Percentiles rank a stretch among this genome's conserved stretches.
Evolutionary conservation across 306 rosid species (phyloP).

Genomic region (Casuarina cunninghamiana): DNA sequence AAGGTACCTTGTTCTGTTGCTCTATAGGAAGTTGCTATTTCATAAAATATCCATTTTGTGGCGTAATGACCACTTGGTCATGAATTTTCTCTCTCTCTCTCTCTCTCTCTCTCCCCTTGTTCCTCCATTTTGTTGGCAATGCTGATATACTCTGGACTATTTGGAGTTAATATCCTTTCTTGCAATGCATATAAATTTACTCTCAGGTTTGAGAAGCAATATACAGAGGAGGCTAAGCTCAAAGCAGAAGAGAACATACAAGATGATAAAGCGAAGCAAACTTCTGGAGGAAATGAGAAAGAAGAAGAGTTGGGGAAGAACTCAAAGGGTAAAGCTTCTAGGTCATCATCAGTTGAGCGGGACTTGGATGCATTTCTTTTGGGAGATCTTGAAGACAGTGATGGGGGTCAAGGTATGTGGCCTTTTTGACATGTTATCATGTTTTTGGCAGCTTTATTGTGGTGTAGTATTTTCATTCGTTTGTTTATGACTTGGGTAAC

Average conservation of each 20-base stretch:
- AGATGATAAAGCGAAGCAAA: slow-evolving; percentile 46
- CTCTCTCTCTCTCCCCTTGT: background rate
- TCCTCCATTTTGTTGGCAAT: background rate
- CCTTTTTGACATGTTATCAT: slow-evolving; percentile 15
- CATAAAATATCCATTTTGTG: background rate
- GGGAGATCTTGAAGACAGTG: slow-evolving; percentile 97
- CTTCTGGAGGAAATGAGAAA: slow-evolving; percentile 56
- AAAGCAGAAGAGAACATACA: slow-evolving; percentile 58
- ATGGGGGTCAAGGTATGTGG: slow-evolving; percentile 73
- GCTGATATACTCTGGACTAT: slow-evolving; percentile 1
- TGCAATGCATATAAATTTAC: slow-evolving; percentile 22
- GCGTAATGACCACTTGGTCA: background rate
- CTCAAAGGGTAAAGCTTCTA: slow-evolving; percentile 54
- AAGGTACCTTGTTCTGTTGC: background rate
- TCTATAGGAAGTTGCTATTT: background rate
- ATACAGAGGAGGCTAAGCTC: slow-evolving; percentile 78
- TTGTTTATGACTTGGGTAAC: too few species aligned
- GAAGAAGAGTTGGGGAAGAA: slow-evolving; percentile 51
- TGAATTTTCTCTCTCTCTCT: background rate
- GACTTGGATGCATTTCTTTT: slow-evolving; percentile 89
- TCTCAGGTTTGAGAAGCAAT: slow-evolving; percentile 77
- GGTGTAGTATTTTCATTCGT: background rate
- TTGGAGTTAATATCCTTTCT: slow-evolving; percentile 10
- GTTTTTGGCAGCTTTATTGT: slow-evolving; percentile 3
- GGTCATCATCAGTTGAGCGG: slow-evolving; percentile 73